Base-by-base conservation (phyloP, 352 stramenopile species). In the Globisporangium nagaii region DNA sequence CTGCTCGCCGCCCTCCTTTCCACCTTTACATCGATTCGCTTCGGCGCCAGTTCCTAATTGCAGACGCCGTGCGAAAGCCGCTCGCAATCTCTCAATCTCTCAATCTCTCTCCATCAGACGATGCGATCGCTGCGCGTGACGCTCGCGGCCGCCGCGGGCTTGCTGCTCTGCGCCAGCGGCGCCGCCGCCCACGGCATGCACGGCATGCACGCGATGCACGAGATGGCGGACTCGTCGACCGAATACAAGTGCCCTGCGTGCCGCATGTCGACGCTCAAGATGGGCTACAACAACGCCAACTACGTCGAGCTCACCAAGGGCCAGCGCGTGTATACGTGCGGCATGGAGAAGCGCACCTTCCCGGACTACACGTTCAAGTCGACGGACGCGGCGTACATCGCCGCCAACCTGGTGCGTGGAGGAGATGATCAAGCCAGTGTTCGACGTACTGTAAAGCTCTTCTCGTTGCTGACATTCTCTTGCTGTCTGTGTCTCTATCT, bases 291-390 rank as follows among this genome's bases (percentile, higher is more conserved):
- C 53, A 84, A 86, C 58, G 48, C 51, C 6, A 89, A 88, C 66
- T 89, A 85, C 55, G 68, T 90, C 39, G 54, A 69, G 42, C 70
- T 86, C 35, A 54, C 49, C 22, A 72, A 88, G 41, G 79, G 77
- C 19, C 83, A 93, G 67, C 66, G 61, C 28, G 60, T 93, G 49
- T 90, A 87, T 66, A 74, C 80, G 36, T 93, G 83, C 55, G 80
- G 80, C 47, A 93, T 93, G 83, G 75, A 66, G 19, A 46, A 78
- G 46, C 70, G 70, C 11, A 13, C 39, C 20, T 85, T 87, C 47
- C 17, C 53, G 2, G 34, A 66, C 51, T 84, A 86, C 57, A 57
- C 58, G 43, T 82, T 79, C 50, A 36, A 75, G 44, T 76, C 81
- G 47, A 89, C 83, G 19, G 80, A 93, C 61, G 77, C 80, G 40